Evolutionary conservation across 805 yeast genomes (phyloP).

Genomic region (Kazachstania kunashirensis): DNA sequence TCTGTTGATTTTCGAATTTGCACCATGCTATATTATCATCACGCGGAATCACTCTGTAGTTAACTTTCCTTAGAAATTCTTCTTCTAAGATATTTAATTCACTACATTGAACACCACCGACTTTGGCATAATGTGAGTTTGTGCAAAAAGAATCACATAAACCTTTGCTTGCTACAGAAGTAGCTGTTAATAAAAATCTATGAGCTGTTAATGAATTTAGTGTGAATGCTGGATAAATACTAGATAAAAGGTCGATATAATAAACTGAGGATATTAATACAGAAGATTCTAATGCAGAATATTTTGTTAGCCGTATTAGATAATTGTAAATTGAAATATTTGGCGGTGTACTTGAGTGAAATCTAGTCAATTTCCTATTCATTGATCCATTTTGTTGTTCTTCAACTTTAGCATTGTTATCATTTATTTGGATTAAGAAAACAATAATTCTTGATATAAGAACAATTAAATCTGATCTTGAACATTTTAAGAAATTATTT

Average conservation of each 20-base stretch:
- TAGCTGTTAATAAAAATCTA: slow-evolving; percentile 79
- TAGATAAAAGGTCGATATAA: slow-evolving; percentile 76
- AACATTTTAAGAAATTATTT: slow-evolving; percentile 49
- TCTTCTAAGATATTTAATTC: slow-evolving; percentile 82
- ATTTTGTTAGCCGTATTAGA: slow-evolving; percentile 64
- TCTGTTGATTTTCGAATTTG: slow-evolving; percentile 24
- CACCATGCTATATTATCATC: slow-evolving; percentile 33
- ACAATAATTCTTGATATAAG: slow-evolving; percentile 73
- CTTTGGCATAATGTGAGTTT: slow-evolving; percentile 87
- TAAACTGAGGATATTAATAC: slow-evolving; percentile 76
- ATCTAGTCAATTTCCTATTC: slow-evolving; percentile 49
- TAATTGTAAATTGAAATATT: slow-evolving; percentile 73
- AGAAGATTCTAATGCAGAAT: slow-evolving; percentile 77
- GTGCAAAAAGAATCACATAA: slow-evolving; percentile 91
- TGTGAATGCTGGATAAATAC: slow-evolving; percentile 69
- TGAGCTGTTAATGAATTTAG: slow-evolving; percentile 89
- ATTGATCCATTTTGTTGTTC: slow-evolving; percentile 8
- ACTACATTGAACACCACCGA: slow-evolving; percentile 80
- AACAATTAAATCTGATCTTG: slow-evolving; percentile 57
- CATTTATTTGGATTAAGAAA: slow-evolving; percentile 68
- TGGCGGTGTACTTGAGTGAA: slow-evolving; percentile 92
- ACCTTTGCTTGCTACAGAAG: slow-evolving; percentile 84
- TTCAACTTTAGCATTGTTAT: slow-evolving; percentile 30
- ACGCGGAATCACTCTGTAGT: slow-evolving; percentile 65
- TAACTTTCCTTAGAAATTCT: slow-evolving; percentile 73